phyloP scores from a whole-genome alignment of 495 filamentous ascomycete genomes.

The Entonaema liquescens region DNA sequence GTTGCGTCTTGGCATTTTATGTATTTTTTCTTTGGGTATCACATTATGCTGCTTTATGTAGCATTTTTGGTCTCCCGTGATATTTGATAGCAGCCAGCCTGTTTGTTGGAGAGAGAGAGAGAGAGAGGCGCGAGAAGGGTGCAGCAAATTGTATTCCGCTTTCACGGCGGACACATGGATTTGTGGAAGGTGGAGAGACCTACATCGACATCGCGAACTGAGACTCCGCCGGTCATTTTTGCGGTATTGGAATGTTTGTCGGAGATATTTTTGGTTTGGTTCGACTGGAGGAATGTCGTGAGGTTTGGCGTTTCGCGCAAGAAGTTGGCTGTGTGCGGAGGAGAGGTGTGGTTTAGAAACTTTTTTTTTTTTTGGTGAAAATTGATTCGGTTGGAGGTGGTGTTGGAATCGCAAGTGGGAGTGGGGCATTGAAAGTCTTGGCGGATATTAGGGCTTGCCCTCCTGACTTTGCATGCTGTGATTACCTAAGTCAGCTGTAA shows the following conservation, averaged over 20 bases:
- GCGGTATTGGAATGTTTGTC: constrained; percentile 54
- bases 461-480: background rate
- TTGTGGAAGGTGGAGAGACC: constrained; percentile 30
- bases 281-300: background rate
- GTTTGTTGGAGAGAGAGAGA: too few species aligned
- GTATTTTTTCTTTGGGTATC: background rate
- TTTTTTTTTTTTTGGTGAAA: constrained; percentile 6
- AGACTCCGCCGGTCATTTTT: constrained; percentile 79
- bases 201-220: constrained; percentile 85
- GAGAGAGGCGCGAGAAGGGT: background rate
- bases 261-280: background rate
- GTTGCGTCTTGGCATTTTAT: background rate
- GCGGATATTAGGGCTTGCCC: constrained; percentile 33
- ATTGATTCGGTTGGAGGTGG: constrained; percentile 4
- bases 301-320: constrained; percentile 21
- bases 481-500: constrained; percentile 2
- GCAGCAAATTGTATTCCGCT: background rate
- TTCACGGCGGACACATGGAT: constrained; percentile 7
- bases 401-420: background rate
- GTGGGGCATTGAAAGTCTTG: constrained; percentile 17
- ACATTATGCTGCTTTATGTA: background rate
- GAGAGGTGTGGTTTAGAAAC: constrained; percentile 24
- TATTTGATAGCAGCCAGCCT: too few species aligned
- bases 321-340: constrained; percentile 29
- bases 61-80: background rate